These are phyloP conservation scores for Vigna angularis DNA, from an alignment of 306 rosid species.

Conservation along the genomic window DNA sequence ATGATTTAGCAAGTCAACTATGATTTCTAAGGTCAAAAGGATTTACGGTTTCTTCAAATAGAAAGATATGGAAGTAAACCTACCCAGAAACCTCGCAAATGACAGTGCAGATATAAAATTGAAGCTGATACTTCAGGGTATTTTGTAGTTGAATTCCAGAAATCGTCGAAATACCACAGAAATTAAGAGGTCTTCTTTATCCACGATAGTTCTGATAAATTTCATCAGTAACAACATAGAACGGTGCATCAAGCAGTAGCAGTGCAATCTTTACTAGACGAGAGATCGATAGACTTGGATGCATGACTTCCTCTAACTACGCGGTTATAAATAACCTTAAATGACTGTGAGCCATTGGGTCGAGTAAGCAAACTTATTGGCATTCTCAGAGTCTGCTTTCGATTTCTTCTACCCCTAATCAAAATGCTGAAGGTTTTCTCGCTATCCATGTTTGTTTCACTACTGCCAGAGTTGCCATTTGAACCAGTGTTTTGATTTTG, in stretches of 20 bases:
- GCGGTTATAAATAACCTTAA: constrained; percentile 82
- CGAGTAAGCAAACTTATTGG: constrained; percentile 93
- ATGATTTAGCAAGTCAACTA: constrained; percentile 33
- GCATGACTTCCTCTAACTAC: constrained; percentile 85
- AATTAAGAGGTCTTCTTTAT: constrained; percentile 41
- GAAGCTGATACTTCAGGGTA: constrained; percentile 38
- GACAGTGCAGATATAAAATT: constrained; percentile 40
- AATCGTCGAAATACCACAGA: constrained; percentile 37
- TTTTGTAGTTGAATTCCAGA: constrained; percentile 48
- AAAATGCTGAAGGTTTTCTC: constrained; percentile 95
- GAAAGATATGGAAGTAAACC: constrained; percentile 41
- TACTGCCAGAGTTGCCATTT: constrained; percentile 45
- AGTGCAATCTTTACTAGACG: constrained; percentile 72
- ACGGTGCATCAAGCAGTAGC: constrained; percentile 70
- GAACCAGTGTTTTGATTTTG: constrained; percentile 43
- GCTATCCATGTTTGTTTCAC: constrained; percentile 63
- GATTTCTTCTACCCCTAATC: constrained; percentile 91
- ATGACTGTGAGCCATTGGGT: constrained; percentile 93
- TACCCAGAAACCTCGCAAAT: constrained; percentile 57
- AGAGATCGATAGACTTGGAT: constrained; percentile 63
- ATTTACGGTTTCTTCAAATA: constrained; percentile 33
- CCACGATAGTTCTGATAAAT: constrained; percentile 45
- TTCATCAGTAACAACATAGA: constrained; percentile 40
- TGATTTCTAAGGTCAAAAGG: constrained; percentile 24
- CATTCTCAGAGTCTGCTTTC: constrained; percentile 92